Evolutionary conservation across 495 filamentous ascomycete genomes (phyloP).

Genomic region (Terfezia boudieri): DNA sequence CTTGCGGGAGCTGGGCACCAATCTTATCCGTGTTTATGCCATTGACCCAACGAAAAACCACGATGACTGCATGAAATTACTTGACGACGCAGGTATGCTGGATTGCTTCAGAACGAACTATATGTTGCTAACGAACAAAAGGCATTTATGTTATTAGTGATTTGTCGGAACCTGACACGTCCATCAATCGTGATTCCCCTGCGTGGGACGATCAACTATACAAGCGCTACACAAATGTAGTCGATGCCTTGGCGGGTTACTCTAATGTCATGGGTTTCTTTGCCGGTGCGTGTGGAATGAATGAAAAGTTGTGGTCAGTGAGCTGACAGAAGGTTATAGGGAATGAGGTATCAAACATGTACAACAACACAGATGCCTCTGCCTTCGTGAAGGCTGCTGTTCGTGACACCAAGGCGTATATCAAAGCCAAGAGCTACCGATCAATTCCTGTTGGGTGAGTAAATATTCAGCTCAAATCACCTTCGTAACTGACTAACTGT

Average conservation of each 20-base stretch:
- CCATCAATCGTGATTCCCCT: conserved; percentile 64
- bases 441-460: conserved; percentile 45
- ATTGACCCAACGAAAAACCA: conserved; percentile 64
- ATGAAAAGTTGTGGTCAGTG: background rate
- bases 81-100: conserved; percentile 44
- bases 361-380: conserved; percentile 59
- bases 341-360: conserved; percentile 81
- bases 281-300: conserved; percentile 21
- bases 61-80: conserved; percentile 57
- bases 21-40: conserved; percentile 83
- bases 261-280: conserved; percentile 88
- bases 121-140: background rate
- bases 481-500: background rate
- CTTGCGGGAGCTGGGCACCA: conserved; percentile 54
- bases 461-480: background rate
- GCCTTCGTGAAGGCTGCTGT: conserved; percentile 93
- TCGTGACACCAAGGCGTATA: conserved; percentile 84
- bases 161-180: conserved; percentile 51
- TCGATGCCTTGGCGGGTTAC: conserved; percentile 60
- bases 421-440: conserved; percentile 53
- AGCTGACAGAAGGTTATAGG: conserved; percentile 21
- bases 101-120: background rate
- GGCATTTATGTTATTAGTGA: conserved; percentile 80
- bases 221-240: conserved; percentile 55
- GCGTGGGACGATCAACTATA: conserved; percentile 55